Conservation (phyloP, 1,139 yeast genomes). For the Zygoascus meyerae region DNA sequence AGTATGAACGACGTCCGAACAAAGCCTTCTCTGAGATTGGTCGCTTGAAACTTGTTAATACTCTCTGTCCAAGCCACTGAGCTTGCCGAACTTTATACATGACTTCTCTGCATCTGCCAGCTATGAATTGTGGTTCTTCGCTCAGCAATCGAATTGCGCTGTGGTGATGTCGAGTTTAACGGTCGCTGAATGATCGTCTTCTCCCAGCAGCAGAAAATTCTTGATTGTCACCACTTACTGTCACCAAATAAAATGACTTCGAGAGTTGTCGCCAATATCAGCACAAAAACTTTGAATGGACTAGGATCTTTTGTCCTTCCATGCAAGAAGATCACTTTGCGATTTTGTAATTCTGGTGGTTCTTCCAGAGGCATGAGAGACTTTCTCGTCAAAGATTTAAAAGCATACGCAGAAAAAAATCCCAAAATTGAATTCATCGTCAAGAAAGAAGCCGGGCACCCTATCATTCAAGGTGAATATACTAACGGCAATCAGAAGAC, state of each 20-base stretch:
- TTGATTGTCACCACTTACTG: no score
- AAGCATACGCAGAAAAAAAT: slow-evolving; percentile 51
- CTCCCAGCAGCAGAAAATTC: neutral
- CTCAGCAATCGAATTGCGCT: neutral
- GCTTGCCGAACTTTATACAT: no score
- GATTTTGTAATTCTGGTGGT: slow-evolving; percentile 94
- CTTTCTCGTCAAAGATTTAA: slow-evolving; percentile 53
- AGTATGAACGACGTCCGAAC: neutral
- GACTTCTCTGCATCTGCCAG: no score
- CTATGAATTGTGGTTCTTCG: no score
- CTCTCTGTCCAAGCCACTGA: no score
- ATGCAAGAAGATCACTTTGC: slow-evolving; percentile 64
- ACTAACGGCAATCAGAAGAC: slow-evolving; percentile 42
- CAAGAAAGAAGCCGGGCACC: slow-evolving; percentile 72
- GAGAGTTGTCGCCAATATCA: slow-evolving; percentile 20
- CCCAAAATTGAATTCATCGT: slow-evolving; percentile 70
- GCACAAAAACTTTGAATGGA: slow-evolving; percentile 57
- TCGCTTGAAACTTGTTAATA: no score
- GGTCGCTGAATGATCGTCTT: neutral
- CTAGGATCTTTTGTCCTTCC: slow-evolving; percentile 72
- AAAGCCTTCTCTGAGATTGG: neutral
- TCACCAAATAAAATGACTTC: slow-evolving; percentile 22
- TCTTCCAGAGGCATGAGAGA: slow-evolving; percentile 78
- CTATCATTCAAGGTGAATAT: slow-evolving; percentile 66
- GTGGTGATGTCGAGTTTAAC: neutral